Evolutionary conservation across 306 rosid genomes (phyloP).

Genomic region (Lotus japonicus): DNA sequence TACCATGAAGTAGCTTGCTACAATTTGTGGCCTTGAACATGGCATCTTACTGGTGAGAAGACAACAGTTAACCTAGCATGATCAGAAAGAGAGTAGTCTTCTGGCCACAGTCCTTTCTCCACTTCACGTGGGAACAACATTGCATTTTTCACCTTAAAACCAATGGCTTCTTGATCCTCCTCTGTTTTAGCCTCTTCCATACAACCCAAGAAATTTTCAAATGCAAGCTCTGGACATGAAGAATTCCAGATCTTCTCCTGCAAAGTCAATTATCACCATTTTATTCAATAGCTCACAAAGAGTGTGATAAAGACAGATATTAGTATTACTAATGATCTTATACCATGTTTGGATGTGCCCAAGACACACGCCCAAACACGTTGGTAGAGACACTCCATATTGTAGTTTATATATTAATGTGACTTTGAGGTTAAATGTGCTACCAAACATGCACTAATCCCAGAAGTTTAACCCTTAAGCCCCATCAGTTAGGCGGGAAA

Average conservation of each 20-base stretch:
- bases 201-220: constrained; percentile 30
- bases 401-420: no score
- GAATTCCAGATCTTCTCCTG: constrained; percentile 66
- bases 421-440: no score
- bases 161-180: constrained; percentile 36
- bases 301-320: background rate
- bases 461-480: no score
- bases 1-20: background rate
- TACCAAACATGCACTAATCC: no score
- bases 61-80: constrained; percentile 64
- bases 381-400: no score
- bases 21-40: constrained; percentile 16
- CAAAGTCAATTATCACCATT: constrained; percentile 27
- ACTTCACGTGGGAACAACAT: constrained; percentile 63
- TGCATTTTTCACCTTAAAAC: constrained; percentile 72
- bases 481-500: background rate
- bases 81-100: constrained; percentile 76
- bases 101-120: constrained; percentile 85
- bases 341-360: no score
- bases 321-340: background rate
- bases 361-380: no score
- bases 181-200: constrained; percentile 20
- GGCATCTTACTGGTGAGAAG: constrained; percentile 48
- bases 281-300: background rate
- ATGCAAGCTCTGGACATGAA: constrained; percentile 32